A percentile compares a stretch with the other conserved stretches of the same genome.
phyloP scores from a whole-genome alignment of 495 filamentous ascomycete species.

The Penicillium bialowiezense region DNA sequence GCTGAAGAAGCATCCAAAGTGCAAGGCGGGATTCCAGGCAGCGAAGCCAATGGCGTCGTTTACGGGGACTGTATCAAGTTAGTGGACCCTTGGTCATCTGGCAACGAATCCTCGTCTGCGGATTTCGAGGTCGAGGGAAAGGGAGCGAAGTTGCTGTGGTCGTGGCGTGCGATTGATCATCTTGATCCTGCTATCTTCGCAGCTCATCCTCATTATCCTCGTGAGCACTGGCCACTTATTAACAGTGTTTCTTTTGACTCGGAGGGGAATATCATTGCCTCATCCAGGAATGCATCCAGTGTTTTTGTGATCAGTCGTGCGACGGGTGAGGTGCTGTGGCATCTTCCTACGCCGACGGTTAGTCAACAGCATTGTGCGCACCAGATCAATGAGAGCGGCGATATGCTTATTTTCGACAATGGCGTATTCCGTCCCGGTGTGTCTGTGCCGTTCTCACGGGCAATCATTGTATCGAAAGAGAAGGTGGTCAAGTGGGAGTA shows the following conservation, averaged over 20 bases:
- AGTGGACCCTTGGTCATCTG: conserved; percentile 26
- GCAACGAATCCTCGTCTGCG: conserved; percentile 17
- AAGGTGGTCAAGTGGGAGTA: conserved; percentile 47
- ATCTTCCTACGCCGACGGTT: conserved; percentile 36
- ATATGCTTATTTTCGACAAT: conserved; percentile 48
- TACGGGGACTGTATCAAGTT: conserved; percentile 47
- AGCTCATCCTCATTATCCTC: conserved; percentile 38
- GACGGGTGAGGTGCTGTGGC: conserved; percentile 41
- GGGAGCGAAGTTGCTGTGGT: conserved; percentile 38
- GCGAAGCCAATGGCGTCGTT: conserved; percentile 34
- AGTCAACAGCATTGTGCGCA: conserved; percentile 45
- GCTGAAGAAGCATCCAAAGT: conserved; percentile 31
- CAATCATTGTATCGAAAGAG: conserved; percentile 31
- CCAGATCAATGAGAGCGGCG: conserved; percentile 33
- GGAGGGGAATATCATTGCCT: conserved; percentile 43
- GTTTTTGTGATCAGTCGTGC: conserved; percentile 41
- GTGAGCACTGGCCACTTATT: conserved; percentile 47
- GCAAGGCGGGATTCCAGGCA: conserved; percentile 37
- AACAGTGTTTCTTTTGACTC: conserved; percentile 35
- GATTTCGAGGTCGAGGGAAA: conserved; percentile 21
- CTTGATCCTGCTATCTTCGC: conserved; percentile 32
- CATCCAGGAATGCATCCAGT: conserved; percentile 36
- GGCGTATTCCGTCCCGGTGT: conserved; percentile 39
- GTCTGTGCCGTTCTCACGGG: conserved; percentile 40
- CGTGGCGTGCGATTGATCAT: conserved; percentile 42